Base-by-base conservation (phyloP, 1,139 yeast species). In the Diutina neorugosa region DNA sequence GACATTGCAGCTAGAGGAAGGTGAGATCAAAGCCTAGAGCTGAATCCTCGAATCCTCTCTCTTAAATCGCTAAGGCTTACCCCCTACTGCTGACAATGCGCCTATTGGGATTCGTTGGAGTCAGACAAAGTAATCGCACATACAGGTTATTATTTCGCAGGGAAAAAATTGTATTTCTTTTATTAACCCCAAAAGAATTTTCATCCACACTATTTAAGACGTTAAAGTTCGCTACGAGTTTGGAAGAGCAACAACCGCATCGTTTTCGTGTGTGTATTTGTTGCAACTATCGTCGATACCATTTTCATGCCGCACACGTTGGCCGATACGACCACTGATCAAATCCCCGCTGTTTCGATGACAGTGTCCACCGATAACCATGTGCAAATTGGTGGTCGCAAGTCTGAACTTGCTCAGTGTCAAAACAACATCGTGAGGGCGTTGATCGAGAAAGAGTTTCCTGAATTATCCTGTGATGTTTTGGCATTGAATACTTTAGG, bases 401-500 rank as follows among this genome's bases (percentile, higher is more conserved):
- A 86, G 66, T 88, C 96, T 20, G 76, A 79, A 59, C 74, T 93
- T 58, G 98, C 98, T 1, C 90, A 93, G 19, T 79, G 80, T 9
- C 98, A 93, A 73, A 81, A 93, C 50, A 85, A 87, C 62, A 78
- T 80, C 53, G 89, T 93, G 50, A 85, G 84, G 58, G 74, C 71
- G 18, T 61, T 73, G 52, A 84, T 93, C 54, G 76, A 80, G 59
- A 64, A 69, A 25, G 73, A 73, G 48, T 86, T 81, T 62, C 90
- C 95, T 11, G 74, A 81, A 20, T 65, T 76, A 52, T 63, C 72
- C 34, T 74, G 82, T 53, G 84, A 91, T 60, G 85, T 93, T 37
- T 71, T 87, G 21, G 94, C 96, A 4, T 76, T 89, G 52, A 79
- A 84, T 51, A 93, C 98, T 0, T 74, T 93, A 48, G 98, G 98